Evolutionary conservation across 768 basidiomycete species (phyloP), one percentile per base, ranked within the genome.

Genomic region (Coprinopsis cinerea): DNA sequence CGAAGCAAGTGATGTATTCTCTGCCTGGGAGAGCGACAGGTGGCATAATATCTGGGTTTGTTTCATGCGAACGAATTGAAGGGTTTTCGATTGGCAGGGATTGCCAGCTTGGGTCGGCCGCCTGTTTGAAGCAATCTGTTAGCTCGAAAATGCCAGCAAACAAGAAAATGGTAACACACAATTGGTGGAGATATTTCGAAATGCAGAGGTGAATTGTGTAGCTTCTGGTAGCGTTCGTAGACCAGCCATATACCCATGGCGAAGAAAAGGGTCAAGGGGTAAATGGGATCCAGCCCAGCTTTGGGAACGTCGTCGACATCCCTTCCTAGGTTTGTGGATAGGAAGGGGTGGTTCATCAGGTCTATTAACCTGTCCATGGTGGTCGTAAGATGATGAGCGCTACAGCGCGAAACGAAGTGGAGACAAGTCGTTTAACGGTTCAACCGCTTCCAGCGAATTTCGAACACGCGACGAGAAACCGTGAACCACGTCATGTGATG

Each of bases 1-100:
- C 95, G 58, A 81, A 98, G 62, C 85, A 84, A 1, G 95, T 98
- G 52, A 97, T 86, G 61, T 87, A 92, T 35, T 81, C 74, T 40
- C 79, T 71, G 34, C 72, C 73, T 1, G 69, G 62, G 25, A 76
- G 62, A 11, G 65, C 61, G 37, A 74, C 60, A 1, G 72, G 61
- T 2, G 84, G 81, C 30, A 77, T 67, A 26, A 92, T 70, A 9
- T 75, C 74, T 1, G 70, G 64, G 53, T 79, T 72, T 5, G 69
- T 67, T 34, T 76, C 63, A 63, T 94, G 92, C 2, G 88, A 83
- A 53, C 75, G 72, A 37, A 92, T 72, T 45, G 71, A 69, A 4
- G 90, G 77, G 18, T 82, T 69, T 14, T 62, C 60, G 47, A 93
- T 81, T 35, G 71, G 66, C 17, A 72, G 57, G 2, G 78, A 76